These are phyloP conservation scores for Noccaea bulbosa DNA, from an alignment of 345 rosid species.

Conservation along the genomic window DNA sequence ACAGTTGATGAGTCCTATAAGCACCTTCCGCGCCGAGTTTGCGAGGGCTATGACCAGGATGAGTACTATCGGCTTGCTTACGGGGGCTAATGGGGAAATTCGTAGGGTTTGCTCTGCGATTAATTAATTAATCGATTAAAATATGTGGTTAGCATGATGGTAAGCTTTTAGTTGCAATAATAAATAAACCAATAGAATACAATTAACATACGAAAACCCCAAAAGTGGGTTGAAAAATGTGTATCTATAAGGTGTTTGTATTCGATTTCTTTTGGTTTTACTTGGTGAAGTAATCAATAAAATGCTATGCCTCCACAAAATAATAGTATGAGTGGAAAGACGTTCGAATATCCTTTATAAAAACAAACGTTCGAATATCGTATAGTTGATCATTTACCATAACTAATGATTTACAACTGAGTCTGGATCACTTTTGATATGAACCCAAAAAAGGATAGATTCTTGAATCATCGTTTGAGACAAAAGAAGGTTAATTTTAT, in stretches of 20 bases:
- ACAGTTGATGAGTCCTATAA: conserved; percentile 45
- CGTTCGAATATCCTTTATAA: too few relatives aligned
- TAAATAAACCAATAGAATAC: conserved; percentile 29
- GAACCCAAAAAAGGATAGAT: background rate
- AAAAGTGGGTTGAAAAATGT: conserved; percentile 38
- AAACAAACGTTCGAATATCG: too few relatives aligned
- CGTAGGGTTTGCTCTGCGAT: conserved; percentile 56
- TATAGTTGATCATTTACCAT: background rate
- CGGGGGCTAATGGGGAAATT: conserved; percentile 55
- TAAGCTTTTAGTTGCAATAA: conserved; percentile 25
- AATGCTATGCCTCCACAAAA: conserved; percentile 15
- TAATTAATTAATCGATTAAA: conserved; percentile 37
- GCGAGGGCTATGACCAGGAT: conserved; percentile 68
- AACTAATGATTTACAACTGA: background rate
- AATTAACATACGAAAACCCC: conserved; percentile 12
- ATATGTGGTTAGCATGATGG: conserved; percentile 15
- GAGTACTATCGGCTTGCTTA: conserved; percentile 60
- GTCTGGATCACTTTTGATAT: background rate
- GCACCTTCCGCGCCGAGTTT: conserved; percentile 55
- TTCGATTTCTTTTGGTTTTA: conserved; percentile 31
- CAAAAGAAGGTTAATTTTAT: background rate
- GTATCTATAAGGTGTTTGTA: conserved; percentile 35
- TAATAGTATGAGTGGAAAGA: background rate
- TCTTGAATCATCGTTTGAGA: background rate
- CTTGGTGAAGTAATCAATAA: background rate